Evolutionary conservation across 1,284 basidiomycete species (phyloP).

Genomic region (Malassezia japonica): DNA sequence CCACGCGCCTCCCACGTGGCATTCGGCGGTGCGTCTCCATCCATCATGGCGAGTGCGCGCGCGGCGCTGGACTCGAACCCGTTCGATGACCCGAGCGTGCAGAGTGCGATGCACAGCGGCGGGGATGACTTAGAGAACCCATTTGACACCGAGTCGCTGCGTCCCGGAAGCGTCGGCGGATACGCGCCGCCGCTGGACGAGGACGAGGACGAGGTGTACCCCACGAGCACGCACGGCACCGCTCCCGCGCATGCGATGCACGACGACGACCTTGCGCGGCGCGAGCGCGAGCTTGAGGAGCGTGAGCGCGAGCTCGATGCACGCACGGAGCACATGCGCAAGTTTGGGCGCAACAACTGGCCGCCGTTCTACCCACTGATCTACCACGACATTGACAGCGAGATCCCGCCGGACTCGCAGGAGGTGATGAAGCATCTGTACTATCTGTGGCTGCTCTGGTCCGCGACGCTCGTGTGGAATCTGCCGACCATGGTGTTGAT

Average conservation of each 20-base stretch:
- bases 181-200: conserved; percentile 17
- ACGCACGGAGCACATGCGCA: conserved; percentile 60
- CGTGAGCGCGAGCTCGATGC: conserved; percentile 61
- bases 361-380: conserved; percentile 84
- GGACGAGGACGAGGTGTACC: conserved; percentile 17
- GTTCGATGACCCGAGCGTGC: conserved; percentile 49
- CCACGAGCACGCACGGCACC: conserved; percentile 19
- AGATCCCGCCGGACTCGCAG: conserved; percentile 73
- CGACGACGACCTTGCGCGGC: conserved; percentile 59
- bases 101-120: conserved; percentile 34
- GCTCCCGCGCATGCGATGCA: conserved; percentile 50
- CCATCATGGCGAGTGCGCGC: conserved; percentile 14
- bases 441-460: conserved; percentile 50
- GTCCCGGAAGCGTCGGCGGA: background rate
- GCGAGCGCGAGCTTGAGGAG: conserved; percentile 69
- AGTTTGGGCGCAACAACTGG: conserved; percentile 78
- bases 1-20: conserved; percentile 6
- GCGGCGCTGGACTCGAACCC: conserved; percentile 46
- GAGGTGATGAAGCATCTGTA: conserved; percentile 67
- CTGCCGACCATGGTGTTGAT: conserved; percentile 81
- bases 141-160: conserved; percentile 11
- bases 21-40: background rate
- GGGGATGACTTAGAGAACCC: conserved; percentile 19
- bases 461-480: conserved; percentile 72
- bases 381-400: conserved; percentile 78